phyloP scores from a whole-genome alignment of 441 rosid species.

The Populus hybrid region DNA sequence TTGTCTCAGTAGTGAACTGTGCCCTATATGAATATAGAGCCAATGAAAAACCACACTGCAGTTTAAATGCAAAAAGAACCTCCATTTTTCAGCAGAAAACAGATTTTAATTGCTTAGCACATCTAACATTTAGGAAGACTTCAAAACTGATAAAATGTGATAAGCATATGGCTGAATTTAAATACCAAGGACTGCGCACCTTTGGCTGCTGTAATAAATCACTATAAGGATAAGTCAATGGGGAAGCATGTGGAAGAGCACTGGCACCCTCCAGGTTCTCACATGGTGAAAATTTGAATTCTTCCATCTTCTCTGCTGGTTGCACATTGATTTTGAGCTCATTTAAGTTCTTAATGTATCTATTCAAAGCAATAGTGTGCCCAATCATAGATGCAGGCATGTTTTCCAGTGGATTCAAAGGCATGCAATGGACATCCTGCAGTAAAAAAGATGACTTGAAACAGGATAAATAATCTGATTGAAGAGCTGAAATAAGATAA shows the following conservation, averaged over 20 bases:
- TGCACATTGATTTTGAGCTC: slow-evolving; percentile 51
- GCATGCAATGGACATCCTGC: slow-evolving; percentile 99
- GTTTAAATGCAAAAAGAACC: neutral
- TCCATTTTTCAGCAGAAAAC: neutral
- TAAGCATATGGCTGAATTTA: slow-evolving; percentile 8
- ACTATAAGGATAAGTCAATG: slow-evolving; percentile 37
- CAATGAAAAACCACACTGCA: neutral
- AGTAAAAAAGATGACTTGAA: slow-evolving; percentile 2
- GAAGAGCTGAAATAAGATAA: neutral
- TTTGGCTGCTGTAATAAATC: slow-evolving; percentile 49
- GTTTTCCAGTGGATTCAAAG: slow-evolving; percentile 74
- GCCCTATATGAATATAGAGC: neutral
- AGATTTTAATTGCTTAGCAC: neutral
- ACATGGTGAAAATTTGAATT: slow-evolving; percentile 40
- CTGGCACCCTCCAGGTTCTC: slow-evolving; percentile 37
- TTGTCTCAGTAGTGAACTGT: neutral
- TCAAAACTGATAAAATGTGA: neutral
- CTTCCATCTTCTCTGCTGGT: slow-evolving; percentile 50
- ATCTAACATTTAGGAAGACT: neutral
- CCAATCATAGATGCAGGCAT: slow-evolving; percentile 79
- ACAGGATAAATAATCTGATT: neutral
- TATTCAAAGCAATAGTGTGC: slow-evolving; percentile 28
- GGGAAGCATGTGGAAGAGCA: slow-evolving; percentile 44
- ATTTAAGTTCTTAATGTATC: slow-evolving; percentile 43
- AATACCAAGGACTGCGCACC: slow-evolving; percentile 42